Base-by-base conservation (phyloP, 345 rosid genomes). In the Garcia nutans region DNA sequence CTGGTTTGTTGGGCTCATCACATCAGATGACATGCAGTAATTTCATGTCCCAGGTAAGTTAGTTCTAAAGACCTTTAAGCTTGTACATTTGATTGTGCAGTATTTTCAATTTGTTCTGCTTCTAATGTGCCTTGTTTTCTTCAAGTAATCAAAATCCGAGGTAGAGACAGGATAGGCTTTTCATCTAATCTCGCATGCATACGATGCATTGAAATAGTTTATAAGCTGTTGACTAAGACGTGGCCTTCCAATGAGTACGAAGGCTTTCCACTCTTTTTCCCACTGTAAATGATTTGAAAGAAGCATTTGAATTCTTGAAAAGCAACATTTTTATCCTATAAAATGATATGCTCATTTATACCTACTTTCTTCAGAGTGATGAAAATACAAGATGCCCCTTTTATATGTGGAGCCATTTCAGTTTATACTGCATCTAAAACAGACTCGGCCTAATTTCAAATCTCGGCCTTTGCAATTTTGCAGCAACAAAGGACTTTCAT, bases 401-500 rank as follows among this genome's bases (percentile, higher is more conserved):
- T 50, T 50, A 11, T 16, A 2, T 50, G 0, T 50, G 22, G 16
- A 54, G 58, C 58, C 16, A 54, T 16, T 15, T 54, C 33, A 10
- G 41, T 5, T 60, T 65, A 64, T 17, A 20, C 61, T 20, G n/a
- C 28, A 41, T 20, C 42, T 31, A 7, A 1, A 26, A 17, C 16
- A 5, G 11, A 22, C 2, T 66, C 1, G 10, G 3, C 33, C 19
- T 57, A 8, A 3, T 56, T 73, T 41, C 52, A 41, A 42, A 9
- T 41, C 26, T 22, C 2, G 33, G 28, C 57, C 17, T 45, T 6
- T 68, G 22, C 37, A 4, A 12, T 77, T 76, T 73, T 79, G 75
- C 86, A 88, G 90, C 91, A 90, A 56, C 76, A 73, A 65, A 90
- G 98, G 85, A 92, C 93, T 65, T 93, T 96, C 66, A 90, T 89